Percentiles rank a stretch among this genome's conserved stretches.
Conservation (phyloP, 2,329 filamentous ascomycete species). For the Nothopassalora personata region DNA sequence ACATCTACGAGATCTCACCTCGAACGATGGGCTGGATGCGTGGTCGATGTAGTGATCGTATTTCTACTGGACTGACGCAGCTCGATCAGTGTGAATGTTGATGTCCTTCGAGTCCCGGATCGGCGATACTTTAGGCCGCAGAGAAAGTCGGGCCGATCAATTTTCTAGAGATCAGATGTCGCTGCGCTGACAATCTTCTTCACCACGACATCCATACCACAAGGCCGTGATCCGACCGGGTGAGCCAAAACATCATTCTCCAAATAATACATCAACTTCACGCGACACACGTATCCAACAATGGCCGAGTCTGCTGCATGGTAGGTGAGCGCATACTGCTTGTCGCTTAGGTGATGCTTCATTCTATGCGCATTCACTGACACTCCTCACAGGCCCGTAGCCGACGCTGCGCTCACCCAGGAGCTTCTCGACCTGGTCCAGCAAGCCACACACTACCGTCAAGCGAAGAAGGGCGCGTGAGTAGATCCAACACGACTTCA, state of each 20-base stretch:
- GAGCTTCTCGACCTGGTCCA: constrained; percentile 55
- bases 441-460: constrained; percentile 54
- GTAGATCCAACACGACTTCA: no score
- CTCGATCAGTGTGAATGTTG: no score
- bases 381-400: constrained; percentile 28
- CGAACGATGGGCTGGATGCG: no score
- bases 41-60: no score
- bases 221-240: not conserved
- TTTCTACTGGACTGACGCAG: no score
- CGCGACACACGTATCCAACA: not conserved
- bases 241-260: not conserved
- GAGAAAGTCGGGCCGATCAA: not conserved
- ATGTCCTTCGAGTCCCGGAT: not conserved
- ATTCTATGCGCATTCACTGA: not conserved
- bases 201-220: not conserved
- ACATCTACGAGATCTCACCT: no score
- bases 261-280: not conserved
- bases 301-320: not conserved
- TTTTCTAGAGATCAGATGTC: not conserved
- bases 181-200: not conserved
- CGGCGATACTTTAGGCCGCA: not conserved
- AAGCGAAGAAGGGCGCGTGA: constrained; percentile 76
- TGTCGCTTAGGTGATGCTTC: no score
- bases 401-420: constrained; percentile 46
- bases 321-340: not conserved